Conservation (phyloP, 768 basidiomycete genomes). For the Leccinum longicurvipes region DNA sequence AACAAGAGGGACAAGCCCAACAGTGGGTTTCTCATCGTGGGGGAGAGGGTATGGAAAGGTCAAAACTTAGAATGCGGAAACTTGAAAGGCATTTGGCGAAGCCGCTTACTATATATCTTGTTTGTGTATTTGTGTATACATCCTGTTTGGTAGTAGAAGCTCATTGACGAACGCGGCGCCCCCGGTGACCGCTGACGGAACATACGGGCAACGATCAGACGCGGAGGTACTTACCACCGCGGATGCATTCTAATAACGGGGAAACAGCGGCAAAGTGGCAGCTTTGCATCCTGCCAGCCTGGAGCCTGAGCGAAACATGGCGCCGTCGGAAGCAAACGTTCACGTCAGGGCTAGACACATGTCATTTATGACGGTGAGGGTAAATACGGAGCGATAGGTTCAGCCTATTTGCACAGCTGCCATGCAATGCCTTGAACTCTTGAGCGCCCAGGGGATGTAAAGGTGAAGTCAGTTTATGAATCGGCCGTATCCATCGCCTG, state of each 20-base stretch:
- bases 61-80: background rate
- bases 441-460: no score
- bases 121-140: background rate
- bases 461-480: no score
- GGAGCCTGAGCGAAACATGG: no score
- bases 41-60: background rate
- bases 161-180: no score
- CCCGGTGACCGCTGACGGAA: background rate
- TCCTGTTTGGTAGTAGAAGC: background rate
- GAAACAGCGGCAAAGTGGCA: background rate
- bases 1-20: conserved; percentile 15
- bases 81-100: background rate
- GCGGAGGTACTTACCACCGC: background rate
- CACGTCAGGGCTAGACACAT: no score
- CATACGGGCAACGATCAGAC: background rate
- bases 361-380: no score
- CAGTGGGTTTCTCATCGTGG: conserved; percentile 20
- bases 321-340: no score
- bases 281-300: background rate
- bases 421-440: no score
- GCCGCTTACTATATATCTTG: conserved; percentile 6
- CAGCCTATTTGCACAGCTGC: no score
- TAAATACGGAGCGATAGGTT: no score
- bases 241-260: background rate
- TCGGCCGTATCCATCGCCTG: no score